Conservation (phyloP, 805 yeast genomes). For the Metschnikowia lunata region DNA sequence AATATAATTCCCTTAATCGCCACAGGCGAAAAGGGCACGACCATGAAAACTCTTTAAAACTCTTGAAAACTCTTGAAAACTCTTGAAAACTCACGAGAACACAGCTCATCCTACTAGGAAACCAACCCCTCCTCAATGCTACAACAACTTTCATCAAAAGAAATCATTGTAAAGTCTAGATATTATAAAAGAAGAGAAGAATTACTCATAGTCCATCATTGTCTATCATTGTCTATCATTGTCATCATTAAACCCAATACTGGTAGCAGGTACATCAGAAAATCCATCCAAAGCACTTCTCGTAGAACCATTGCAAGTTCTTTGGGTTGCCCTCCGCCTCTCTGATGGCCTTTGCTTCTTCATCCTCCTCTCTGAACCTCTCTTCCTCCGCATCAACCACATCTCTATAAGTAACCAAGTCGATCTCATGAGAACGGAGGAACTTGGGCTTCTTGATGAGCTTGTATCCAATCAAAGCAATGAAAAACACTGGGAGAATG, state of each 20-base stretch:
- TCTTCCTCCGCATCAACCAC: conserved; percentile 52
- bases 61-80: no score
- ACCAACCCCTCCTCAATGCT: no score
- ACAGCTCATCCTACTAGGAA: no score
- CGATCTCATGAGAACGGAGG: conserved; percentile 54
- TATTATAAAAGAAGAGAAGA: no score
- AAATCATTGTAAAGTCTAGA: no score
- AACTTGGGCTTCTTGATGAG: conserved; percentile 45
- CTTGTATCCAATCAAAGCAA: conserved; percentile 57
- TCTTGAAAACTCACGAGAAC: no score
- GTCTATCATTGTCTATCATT: neutral
- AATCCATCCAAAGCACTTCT: conserved; percentile 46
- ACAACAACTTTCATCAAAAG: no score
- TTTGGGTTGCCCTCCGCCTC: conserved; percentile 42
- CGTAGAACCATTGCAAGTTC: conserved; percentile 46
- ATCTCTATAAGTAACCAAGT: conserved; percentile 53
- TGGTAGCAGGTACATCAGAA: conserved; percentile 27
- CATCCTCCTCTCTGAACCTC: conserved; percentile 31
- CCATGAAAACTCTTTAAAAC: no score
- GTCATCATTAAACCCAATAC: neutral
- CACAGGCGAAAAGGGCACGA: no score
- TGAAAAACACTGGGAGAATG: conserved; percentile 61
- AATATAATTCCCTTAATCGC: no score
- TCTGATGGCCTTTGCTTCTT: conserved; percentile 31
- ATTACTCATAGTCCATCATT: no score